Base-by-base conservation (phyloP, 2,329 filamentous ascomycete genomes). In the Ilyonectria sp. region DNA sequence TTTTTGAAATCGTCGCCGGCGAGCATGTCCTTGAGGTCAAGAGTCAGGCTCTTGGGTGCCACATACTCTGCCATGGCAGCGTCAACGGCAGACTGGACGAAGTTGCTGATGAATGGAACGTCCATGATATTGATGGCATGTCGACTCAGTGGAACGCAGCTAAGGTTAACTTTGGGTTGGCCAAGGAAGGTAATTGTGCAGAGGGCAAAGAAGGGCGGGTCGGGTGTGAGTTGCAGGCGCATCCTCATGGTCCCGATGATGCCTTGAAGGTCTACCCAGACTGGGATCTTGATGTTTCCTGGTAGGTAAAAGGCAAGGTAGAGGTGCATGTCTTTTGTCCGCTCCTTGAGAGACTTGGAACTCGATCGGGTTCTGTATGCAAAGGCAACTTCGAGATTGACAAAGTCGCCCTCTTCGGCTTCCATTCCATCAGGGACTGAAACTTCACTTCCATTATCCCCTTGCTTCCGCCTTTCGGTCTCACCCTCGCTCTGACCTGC, bases 1-100 rank as follows among this genome's bases (percentile, higher is more conserved):
- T 93, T 93, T 79, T 94, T 94, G 82, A 92, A 94, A 73, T 94
- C 92, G 65, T 93, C 92, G 4, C 92, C 92, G 8, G 92, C 86
- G 13, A 94, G 86, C 90, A 94, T 94, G 67, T 93, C 91, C 77
- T 93, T 93, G 37, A 94, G 82, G 76, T 94, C 90, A 6, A 94
- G 82, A 0, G 92, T 93, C 59, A 94, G 80, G 62, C 90, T 93
- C 81, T 93, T 93, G 0, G 92, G 92, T 0, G 92, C 92, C 1
- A 94, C 92, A 70, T 94, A 94, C 76, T 93, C 89, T 0, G 91
- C 90, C 75, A 93, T 85, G 0, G 92, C 92, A 1, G 92, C 91
- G 71, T 93, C 91, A 57, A 94, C 90, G 1, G 91, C 89, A 1
- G 89, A 91, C 72, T 94, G 92, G 2, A 94, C 92, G 71, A 94